Conservation (phyloP, 2,329 filamentous ascomycete species). For the Fusarium decemcellulare region DNA sequence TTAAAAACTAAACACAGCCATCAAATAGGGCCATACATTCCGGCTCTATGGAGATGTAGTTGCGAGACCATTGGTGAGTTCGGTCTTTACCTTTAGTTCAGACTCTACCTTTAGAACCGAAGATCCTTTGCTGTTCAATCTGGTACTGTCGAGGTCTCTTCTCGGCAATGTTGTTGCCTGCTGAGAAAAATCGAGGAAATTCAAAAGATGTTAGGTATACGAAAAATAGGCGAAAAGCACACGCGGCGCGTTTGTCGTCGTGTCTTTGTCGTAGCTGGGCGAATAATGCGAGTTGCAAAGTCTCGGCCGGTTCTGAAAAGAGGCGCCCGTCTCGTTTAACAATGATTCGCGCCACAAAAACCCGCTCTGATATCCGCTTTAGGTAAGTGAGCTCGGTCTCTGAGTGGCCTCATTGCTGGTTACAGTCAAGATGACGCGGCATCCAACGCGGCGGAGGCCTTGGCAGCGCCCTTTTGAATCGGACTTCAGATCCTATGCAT, state of each 20-base stretch:
- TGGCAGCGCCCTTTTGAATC: slow-evolving; percentile 3
- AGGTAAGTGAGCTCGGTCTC: background rate
- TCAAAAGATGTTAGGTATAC: background rate
- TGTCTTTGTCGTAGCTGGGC: background rate
- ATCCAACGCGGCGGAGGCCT: background rate
- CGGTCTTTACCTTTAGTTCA: no score
- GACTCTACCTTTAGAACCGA: no score
- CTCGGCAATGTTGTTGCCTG: background rate
- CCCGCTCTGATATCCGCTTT: background rate
- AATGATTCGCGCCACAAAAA: no score
- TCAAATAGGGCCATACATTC: no score
- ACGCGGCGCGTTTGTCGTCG: background rate
- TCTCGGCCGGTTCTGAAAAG: background rate
- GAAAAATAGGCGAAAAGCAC: background rate
- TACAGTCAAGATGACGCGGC: slow-evolving; percentile 1
- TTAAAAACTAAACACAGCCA: no score
- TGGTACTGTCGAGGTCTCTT: no score
- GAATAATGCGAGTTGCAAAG: background rate
- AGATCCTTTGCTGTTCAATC: no score
- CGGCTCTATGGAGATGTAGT: no score
- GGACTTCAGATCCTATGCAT: slow-evolving; percentile 1
- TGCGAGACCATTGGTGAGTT: no score
- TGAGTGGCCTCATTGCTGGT: slow-evolving; percentile 1
- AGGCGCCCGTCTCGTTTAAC: background rate
- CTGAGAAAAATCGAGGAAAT: background rate